These are phyloP conservation scores for Tricladium varicosporioides DNA, from an alignment of 2,329 filamentous ascomycete species.

Conservation along the genomic window DNA sequence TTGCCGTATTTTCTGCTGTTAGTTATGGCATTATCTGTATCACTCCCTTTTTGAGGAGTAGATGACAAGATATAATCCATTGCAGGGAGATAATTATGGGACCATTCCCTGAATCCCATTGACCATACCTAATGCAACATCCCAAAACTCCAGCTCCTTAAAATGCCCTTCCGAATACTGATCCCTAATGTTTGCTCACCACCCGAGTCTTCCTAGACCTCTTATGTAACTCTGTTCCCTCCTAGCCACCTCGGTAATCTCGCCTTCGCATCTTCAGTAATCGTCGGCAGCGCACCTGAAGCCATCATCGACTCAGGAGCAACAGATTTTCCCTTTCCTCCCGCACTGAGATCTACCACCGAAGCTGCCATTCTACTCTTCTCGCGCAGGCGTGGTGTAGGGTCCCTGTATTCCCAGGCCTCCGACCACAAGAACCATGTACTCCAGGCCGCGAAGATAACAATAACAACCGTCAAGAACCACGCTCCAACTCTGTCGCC, in stretches of 20 bases:
- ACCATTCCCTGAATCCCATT: no score
- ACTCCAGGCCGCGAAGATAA: background rate
- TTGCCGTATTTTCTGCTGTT: no score
- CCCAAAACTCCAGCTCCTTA: background rate
- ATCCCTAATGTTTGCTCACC: background rate
- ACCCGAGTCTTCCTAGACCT: background rate
- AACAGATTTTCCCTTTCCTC: background rate
- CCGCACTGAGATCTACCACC: background rate
- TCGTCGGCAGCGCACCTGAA: background rate
- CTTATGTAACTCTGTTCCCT: background rate
- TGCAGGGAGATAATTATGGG: no score
- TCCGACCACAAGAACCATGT: background rate
- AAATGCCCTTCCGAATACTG: background rate
- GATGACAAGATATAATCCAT: no score
- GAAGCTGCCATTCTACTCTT: background rate
- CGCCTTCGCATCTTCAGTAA: background rate
- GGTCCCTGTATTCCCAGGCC: background rate
- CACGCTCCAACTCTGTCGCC: conserved; percentile 59
- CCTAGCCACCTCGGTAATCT: background rate
- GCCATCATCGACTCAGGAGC: background rate
- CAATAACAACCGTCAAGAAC: conserved; percentile 51
- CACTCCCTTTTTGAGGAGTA: no score
- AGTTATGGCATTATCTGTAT: no score
- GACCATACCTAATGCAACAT: no score
- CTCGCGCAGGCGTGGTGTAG: background rate